phyloP scores from a whole-genome alignment of 2,329 filamentous ascomycete species.

The Juglanconis juglandina region DNA sequence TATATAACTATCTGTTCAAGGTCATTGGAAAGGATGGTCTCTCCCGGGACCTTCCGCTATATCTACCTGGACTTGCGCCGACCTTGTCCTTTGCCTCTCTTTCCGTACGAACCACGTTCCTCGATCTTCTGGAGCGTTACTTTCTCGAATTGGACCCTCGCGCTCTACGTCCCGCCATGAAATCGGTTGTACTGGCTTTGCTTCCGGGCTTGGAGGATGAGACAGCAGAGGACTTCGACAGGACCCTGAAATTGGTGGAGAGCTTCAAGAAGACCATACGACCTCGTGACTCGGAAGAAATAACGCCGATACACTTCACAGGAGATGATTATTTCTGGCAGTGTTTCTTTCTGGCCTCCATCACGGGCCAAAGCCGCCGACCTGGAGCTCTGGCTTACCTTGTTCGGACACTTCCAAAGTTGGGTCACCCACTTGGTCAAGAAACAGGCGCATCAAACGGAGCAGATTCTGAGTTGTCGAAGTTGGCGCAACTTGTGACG shows the following conservation, averaged over 20 bases:
- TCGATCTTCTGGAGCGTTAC: conserved; percentile 78
- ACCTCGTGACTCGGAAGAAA: conserved; percentile 46
- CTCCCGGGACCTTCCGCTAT: conserved; percentile 77
- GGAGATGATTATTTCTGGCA: conserved; percentile 96
- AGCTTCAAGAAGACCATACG: conserved; percentile 69
- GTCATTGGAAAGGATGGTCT: conserved; percentile 79
- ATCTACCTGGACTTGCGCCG: conserved; percentile 83
- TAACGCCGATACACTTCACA: conserved; percentile 51
- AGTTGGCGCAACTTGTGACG: conserved; percentile 65
- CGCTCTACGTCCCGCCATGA: conserved; percentile 80
- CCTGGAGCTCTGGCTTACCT: conserved; percentile 87
- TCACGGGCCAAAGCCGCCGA: conserved; percentile 81
- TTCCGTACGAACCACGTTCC: conserved; percentile 79
- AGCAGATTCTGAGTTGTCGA: conserved; percentile 44
- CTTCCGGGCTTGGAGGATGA: conserved; percentile 93
- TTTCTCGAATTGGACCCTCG: conserved; percentile 69
- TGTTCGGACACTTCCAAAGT: conserved; percentile 70
- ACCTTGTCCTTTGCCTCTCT: conserved; percentile 94
- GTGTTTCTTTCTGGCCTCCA: conserved; percentile 88
- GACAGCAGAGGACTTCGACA: conserved; percentile 94
- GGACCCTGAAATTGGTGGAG: conserved; percentile 74
- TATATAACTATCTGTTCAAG: conserved; percentile 86
- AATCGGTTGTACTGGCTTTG: conserved; percentile 83
- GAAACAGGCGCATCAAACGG: conserved; percentile 28
- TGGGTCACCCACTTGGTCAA: conserved; percentile 44